These are phyloP conservation scores for Lactarius akahatsu DNA, from an alignment of 768 basidiomycete species.

Conservation along the genomic window DNA sequence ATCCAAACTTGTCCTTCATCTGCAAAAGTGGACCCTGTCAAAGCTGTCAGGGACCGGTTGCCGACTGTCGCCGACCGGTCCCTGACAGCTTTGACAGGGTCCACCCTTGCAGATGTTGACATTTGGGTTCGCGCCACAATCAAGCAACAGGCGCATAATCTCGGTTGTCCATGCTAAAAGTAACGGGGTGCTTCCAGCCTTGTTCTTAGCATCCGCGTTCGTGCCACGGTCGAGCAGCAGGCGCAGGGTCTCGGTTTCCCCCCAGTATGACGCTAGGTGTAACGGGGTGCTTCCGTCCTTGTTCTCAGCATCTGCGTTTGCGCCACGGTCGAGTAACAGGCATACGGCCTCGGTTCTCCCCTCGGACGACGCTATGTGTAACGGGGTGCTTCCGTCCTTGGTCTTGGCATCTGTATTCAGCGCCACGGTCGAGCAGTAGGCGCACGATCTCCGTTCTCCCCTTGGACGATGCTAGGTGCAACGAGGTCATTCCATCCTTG, in stretches of 20 bases:
- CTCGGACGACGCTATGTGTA: too few species aligned
- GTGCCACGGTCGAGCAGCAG: not conserved
- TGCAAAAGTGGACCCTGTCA: too few species aligned
- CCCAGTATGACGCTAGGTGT: not conserved
- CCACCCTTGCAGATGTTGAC: too few species aligned
- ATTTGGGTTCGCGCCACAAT: not conserved
- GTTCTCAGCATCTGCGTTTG: not conserved
- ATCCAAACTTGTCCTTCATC: not conserved
- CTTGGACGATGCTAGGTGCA: too few species aligned
- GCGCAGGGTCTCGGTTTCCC: not conserved
- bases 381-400: too few species aligned
- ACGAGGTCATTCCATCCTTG: too few species aligned
- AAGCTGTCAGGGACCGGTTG: too few species aligned
- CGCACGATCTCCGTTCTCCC: not conserved
- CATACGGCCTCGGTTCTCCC: not conserved
- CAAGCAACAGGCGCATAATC: not conserved
- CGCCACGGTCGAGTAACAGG: not conserved
- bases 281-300: not conserved
- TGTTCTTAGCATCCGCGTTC: not conserved
- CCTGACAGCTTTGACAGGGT: too few species aligned
- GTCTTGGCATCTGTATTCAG: not conserved
- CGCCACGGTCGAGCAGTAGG: not conserved
- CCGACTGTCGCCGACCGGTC: too few species aligned
- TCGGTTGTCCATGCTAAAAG: not conserved
- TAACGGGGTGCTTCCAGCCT: not conserved